Percentiles rank a stretch among this genome's conserved stretches.
Evolutionary conservation across 31 red algal genomes (phyloP).

Genomic region (Odonthalia washingtoniensis): DNA sequence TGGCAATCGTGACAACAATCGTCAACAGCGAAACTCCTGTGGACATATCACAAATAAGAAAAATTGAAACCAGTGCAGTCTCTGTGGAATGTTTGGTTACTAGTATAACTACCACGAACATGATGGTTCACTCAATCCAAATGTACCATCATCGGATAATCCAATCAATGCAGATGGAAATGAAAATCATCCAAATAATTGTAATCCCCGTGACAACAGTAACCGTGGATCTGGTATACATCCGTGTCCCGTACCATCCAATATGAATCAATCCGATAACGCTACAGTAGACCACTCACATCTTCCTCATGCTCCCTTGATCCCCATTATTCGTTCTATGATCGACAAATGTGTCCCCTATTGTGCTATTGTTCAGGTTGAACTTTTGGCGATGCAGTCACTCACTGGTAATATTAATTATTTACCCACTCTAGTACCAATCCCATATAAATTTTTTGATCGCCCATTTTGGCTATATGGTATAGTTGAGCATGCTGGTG

Average conservation of each 20-base stretch:
- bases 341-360: slow-evolving; percentile 41
- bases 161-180: no score
- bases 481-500: slow-evolving; percentile 19
- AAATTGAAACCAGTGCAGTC: not conserved
- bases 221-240: not conserved
- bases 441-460: not conserved
- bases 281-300: not conserved
- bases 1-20: no score
- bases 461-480: slow-evolving; percentile 37
- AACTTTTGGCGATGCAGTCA: no score
- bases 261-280: not conserved
- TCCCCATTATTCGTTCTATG: not conserved
- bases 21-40: not conserved
- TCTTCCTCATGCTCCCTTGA: not conserved
- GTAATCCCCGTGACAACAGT: not conserved
- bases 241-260: not conserved
- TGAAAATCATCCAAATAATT: not conserved
- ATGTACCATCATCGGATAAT: not conserved
- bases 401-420: not conserved
- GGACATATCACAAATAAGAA: not conserved
- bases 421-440: not conserved
- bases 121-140: not conserved
- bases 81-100: slow-evolving; percentile 19
- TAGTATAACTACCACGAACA: not conserved
- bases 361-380: slow-evolving; percentile 6